These are phyloP conservation scores for Spongispora temasekensis DNA, from an alignment of 1,284 basidiomycete genomes.

Conservation along the genomic window DNA sequence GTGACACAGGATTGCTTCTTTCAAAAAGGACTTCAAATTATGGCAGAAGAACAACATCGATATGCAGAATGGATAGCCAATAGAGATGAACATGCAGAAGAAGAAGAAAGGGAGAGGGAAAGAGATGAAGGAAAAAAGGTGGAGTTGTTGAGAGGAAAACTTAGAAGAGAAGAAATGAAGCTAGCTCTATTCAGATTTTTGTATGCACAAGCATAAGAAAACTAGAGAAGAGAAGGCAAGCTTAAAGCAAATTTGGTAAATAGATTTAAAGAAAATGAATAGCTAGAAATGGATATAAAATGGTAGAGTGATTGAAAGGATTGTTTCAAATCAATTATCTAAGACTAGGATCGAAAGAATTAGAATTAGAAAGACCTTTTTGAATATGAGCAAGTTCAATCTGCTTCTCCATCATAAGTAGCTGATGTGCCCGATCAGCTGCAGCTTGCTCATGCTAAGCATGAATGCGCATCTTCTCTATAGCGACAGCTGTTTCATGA, in stretches of 20 bases:
- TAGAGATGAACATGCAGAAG: neutral
- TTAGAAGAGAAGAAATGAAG: neutral
- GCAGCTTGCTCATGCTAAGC: conserved; percentile 3
- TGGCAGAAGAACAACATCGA: no score
- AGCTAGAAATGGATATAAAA: neutral
- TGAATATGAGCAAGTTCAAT: conserved; percentile 6
- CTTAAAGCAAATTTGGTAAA: neutral
- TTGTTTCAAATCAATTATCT: neutral
- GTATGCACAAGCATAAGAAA: neutral
- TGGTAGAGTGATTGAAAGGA: no score
- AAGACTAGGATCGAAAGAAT: neutral
- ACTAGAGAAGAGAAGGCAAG: neutral
- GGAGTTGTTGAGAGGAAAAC: neutral
- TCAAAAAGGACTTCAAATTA: no score
- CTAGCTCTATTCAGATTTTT: neutral
- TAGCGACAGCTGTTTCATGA: conserved; percentile 1
- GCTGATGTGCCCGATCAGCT: neutral
- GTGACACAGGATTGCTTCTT: no score
- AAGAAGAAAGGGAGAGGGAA: neutral
- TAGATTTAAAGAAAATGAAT: neutral
- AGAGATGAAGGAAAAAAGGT: neutral
- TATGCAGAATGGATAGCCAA: neutral
- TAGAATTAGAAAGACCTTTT: neutral
- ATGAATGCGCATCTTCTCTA: conserved; percentile 4
- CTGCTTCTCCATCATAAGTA: conserved; percentile 5